Evolutionary conservation across 1,284 basidiomycete genomes (phyloP), one percentile per base, ranked within the genome.

Genomic region (Leccinum subrobustum): DNA sequence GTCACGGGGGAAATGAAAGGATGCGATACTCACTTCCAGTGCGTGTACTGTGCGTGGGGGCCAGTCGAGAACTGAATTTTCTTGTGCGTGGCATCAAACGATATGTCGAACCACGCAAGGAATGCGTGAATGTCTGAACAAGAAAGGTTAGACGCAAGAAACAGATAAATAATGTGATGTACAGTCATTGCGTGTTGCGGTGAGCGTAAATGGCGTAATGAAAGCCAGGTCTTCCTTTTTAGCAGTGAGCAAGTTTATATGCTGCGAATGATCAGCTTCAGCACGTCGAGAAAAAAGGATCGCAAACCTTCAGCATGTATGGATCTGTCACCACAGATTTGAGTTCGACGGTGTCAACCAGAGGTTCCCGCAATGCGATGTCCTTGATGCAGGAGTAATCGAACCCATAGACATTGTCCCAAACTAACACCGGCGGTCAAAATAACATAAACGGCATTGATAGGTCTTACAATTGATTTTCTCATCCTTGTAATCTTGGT

Each of bases 361-460:
- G 81, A 48, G 97, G 97, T 76, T 99, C 97, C 52, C 91, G 86
- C 58, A 99, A 81, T 4, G 97, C 97, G 72, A 99, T 98, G 74
- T 98, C 95, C 78, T 99, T 98, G 84, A 99, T 99, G 78, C 96
- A 98, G 52, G 95, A 97, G 79, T 95, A 99, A 79, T 99, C 95
- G 76, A 99, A 99, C 50, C 97, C 97, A 77, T 99, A 99, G 31
- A 99, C 97, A 70, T 98, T 96, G 75, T 98, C 96, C 97, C 97
- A 99, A 83, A 98, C 95, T 96, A 69, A 33, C 7, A 57, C 31
- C 12, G 27, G 53, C 39, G n/a, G 39, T 67, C 47, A 52, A 50
- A 53, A 48, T 31, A 50, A 20, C 35, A 58, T 33, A 27, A 56
- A 60, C 33, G 29, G 54, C 12, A 56, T 35, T 7, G 25, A 57